These are phyloP conservation scores for Clarkia xantiana DNA, from an alignment of 345 rosid species.

Conservation along the genomic window DNA sequence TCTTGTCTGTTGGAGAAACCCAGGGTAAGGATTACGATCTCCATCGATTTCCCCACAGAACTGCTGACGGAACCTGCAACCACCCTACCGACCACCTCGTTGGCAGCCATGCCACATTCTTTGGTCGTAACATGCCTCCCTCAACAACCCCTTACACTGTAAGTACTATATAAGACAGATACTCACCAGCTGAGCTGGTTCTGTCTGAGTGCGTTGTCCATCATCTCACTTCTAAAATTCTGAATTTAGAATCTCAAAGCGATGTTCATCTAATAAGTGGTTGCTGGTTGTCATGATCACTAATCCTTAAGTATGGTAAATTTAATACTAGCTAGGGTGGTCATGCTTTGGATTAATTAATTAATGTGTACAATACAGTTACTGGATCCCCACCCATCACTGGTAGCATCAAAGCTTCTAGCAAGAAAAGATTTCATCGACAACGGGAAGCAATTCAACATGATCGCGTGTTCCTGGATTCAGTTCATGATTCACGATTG, in stretches of 20 bases:
- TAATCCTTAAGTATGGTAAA: too few species aligned
- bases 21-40: constrained; percentile 33
- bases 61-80: constrained; percentile 54
- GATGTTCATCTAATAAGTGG: too few species aligned
- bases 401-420: constrained; percentile 49
- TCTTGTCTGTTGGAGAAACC: constrained; percentile 41
- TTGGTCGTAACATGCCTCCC: constrained; percentile 57
- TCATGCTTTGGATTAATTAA: too few species aligned
- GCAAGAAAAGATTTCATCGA: constrained; percentile 39
- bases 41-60: constrained; percentile 32
- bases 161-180: constrained; percentile 8
- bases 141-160: constrained; percentile 38
- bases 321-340: too few species aligned
- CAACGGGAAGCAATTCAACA: constrained; percentile 51
- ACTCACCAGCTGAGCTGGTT: too few species aligned
- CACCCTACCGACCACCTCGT: constrained; percentile 39
- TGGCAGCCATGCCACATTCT: constrained; percentile 53
- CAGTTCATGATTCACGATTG: constrained; percentile 90
- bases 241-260: too few species aligned
- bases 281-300: too few species aligned
- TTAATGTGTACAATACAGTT: constrained; percentile 19
- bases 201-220: too few species aligned
- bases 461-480: constrained; percentile 72
- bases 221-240: too few species aligned
- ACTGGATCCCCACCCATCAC: constrained; percentile 61